Evolutionary conservation across 805 yeast genomes (phyloP).

Genomic region (Wickerhamiella qilinensis): DNA sequence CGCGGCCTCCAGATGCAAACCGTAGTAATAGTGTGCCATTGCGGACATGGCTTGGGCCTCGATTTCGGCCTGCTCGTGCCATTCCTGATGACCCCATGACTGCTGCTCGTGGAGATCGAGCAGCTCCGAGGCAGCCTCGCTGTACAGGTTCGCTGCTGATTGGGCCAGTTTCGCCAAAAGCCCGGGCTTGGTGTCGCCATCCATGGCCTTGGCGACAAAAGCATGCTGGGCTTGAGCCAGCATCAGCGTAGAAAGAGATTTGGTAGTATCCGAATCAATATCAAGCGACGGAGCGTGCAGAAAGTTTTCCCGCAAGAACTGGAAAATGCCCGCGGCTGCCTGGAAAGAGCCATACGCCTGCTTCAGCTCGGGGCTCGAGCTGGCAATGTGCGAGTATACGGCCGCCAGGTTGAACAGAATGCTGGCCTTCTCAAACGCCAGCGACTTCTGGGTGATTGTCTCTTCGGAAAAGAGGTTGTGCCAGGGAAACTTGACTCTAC

Average conservation of each 20-base stretch:
- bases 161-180: slow-evolving; percentile 62
- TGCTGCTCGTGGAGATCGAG: slow-evolving; percentile 15
- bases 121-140: slow-evolving; percentile 32
- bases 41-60: slow-evolving; percentile 43
- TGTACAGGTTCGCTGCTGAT: slow-evolving; percentile 41
- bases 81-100: slow-evolving; percentile 26
- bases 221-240: slow-evolving; percentile 84
- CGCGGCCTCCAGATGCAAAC: slow-evolving; percentile 34
- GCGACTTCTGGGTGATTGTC: slow-evolving; percentile 45
- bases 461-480: slow-evolving; percentile 43
- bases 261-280: slow-evolving; percentile 49
- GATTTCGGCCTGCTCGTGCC: slow-evolving; percentile 40
- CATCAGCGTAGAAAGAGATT: slow-evolving; percentile 46
- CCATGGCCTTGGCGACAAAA: slow-evolving; percentile 46
- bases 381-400: slow-evolving; percentile 33
- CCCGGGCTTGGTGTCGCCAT: slow-evolving; percentile 35
- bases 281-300: slow-evolving; percentile 80
- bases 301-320: slow-evolving; percentile 61
- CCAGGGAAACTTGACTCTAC: slow-evolving; percentile 60
- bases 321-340: slow-evolving; percentile 63
- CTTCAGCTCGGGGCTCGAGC: slow-evolving; percentile 31
- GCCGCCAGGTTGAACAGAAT: slow-evolving; percentile 66
- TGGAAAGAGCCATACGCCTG: slow-evolving; percentile 45
- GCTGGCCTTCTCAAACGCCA: slow-evolving; percentile 83
- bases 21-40: slow-evolving; percentile 44